These are phyloP conservation scores for Pseudohyphozyma bogoriensis DNA, from an alignment of 768 basidiomycete species.

Conservation along the genomic window DNA sequence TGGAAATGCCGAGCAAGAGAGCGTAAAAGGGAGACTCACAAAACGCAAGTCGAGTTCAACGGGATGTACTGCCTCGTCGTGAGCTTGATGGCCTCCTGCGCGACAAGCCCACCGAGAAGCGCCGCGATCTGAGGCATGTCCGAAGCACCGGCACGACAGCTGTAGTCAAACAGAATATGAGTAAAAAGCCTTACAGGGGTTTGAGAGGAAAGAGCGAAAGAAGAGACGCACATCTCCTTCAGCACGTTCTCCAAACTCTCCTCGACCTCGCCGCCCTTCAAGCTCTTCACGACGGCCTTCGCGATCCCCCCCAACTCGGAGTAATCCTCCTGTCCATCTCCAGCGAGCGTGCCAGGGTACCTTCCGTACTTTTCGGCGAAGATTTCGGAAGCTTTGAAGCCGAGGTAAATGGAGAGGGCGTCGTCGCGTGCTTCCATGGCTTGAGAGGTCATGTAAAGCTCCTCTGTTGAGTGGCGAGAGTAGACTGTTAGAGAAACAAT, in stretches of 20 bases:
- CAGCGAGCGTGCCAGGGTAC: slow-evolving; percentile 35
- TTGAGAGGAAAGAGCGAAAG: not conserved
- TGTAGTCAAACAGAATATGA: slow-evolving; percentile 40
- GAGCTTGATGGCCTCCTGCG: slow-evolving; percentile 95
- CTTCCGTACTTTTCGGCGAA: slow-evolving; percentile 34
- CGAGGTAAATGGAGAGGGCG: slow-evolving; percentile 37
- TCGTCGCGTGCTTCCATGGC: slow-evolving; percentile 6
- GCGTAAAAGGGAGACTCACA: too few species aligned
- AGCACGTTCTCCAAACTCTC: slow-evolving; percentile 37
- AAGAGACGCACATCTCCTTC: slow-evolving; percentile 31
- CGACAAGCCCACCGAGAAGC: slow-evolving; percentile 82
- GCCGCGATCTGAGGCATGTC: slow-evolving; percentile 91
- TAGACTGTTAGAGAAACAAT: not conserved
- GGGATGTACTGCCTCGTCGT: slow-evolving; percentile 93
- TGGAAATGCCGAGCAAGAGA: too few species aligned
- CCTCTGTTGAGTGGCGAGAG: not conserved
- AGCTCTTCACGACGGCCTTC: slow-evolving; percentile 42
- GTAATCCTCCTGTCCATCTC: slow-evolving; percentile 43
- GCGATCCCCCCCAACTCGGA: slow-evolving; percentile 13
- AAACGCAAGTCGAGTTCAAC: slow-evolving; percentile 37
- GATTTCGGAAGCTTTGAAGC: slow-evolving; percentile 35
- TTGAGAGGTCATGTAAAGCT: slow-evolving; percentile 5
- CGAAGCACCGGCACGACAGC: slow-evolving; percentile 61
- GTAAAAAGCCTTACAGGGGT: not conserved
- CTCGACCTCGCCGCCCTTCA: slow-evolving; percentile 41